These are phyloP conservation scores for Thelephora aurantiotincta DNA, from an alignment of 768 basidiomycete species.

Conservation along the genomic window DNA sequence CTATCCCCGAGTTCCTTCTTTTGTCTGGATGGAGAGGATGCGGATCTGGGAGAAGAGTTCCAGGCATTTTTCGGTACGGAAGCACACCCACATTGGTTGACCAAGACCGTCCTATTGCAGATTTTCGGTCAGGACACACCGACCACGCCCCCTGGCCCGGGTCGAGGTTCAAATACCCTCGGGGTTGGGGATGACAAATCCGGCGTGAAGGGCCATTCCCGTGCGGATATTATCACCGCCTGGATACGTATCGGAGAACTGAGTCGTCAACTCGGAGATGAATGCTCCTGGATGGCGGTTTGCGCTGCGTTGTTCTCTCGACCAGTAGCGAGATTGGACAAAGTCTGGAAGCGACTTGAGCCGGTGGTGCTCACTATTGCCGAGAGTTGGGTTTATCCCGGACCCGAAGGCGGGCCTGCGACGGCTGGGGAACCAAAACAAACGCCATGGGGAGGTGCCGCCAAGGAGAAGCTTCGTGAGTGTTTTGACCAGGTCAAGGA, in stretches of 20 bases:
- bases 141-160: conserved; percentile 47
- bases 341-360: conserved; percentile 70
- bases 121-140: background rate
- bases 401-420: conserved; percentile 17
- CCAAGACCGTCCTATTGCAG: conserved; percentile 55
- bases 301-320: conserved; percentile 54
- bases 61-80: conserved; percentile 50
- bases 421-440: conserved; percentile 29
- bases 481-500: conserved; percentile 23
- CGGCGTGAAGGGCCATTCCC: conserved; percentile 44
- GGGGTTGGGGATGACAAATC: background rate
- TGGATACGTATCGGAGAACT: conserved; percentile 68
- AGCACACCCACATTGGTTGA: conserved; percentile 69
- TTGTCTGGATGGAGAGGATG: conserved; percentile 13
- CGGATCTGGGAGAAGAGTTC: conserved; percentile 2
- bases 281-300: conserved; percentile 70
- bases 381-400: conserved; percentile 52
- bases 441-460: conserved; percentile 61
- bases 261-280: conserved; percentile 59
- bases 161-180: conserved; percentile 15
- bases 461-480: conserved; percentile 14
- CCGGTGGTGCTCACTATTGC: conserved; percentile 38
- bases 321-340: conserved; percentile 63
- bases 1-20: conserved; percentile 33
- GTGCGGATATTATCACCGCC: conserved; percentile 56